Percentiles rank a stretch among this genome's conserved stretches.
phyloP scores from a whole-genome alignment of 108 stramenopile genomes.

The Cyclotella distinguenda region DNA sequence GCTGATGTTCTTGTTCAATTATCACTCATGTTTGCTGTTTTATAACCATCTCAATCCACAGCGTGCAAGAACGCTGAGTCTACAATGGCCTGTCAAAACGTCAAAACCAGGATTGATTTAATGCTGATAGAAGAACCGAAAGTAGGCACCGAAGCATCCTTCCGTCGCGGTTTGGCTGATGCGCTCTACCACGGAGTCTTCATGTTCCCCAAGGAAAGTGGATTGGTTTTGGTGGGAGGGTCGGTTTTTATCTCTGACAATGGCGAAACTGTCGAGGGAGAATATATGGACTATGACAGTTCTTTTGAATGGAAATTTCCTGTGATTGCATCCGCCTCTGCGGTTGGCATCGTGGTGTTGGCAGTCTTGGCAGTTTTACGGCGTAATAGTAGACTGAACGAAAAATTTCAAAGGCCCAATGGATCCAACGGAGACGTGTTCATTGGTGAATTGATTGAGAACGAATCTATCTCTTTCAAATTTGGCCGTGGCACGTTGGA shows the following conservation, averaged over 20 bases:
- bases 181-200: neutral
- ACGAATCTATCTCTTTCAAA: neutral
- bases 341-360: neutral
- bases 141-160: neutral
- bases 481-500: no score
- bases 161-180: neutral
- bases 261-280: neutral
- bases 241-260: neutral
- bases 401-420: neutral
- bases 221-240: neutral
- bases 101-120: conserved; percentile 2
- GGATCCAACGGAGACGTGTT: neutral
- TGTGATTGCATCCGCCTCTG: neutral
- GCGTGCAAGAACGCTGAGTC: no score
- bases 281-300: neutral
- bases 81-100: conserved; percentile 16
- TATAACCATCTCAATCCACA: no score
- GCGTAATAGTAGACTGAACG: neutral
- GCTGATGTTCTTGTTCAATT: neutral
- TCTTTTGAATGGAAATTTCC: conserved; percentile 1
- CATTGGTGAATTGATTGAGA: conserved; percentile 14
- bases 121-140: conserved; percentile 6
- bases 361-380: neutral
- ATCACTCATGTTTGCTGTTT: no score
- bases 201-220: conserved; percentile 9